Evolutionary conservation across 129 eudicot species (phyloP), one percentile per base, ranked within the genome.

Genomic region (Rutidosis leptorrhynchoides): DNA sequence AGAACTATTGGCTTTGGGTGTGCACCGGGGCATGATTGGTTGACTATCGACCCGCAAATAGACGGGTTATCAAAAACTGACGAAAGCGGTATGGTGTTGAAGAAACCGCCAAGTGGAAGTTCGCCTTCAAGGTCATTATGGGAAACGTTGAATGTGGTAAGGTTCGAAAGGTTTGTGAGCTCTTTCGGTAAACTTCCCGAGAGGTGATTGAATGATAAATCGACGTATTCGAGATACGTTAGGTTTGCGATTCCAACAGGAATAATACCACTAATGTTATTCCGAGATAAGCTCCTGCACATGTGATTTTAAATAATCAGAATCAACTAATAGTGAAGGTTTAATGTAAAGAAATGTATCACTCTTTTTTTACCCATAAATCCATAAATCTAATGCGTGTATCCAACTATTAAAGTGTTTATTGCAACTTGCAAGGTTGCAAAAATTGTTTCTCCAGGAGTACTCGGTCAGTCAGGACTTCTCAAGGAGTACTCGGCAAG

Each of bases 1-100:
- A 93, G 79, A 53, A 93, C 96, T 42, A 93, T 85, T 22, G 98
- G 98, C 71, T 93, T 93, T 12, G 95, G 98, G 69, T 93, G 98
- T 54, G 83, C 87, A 24, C 95, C 81, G 2, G 95, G 96, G 74
- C 98, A 93, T 1, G 98, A 80, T n/a, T 80, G 87, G 60, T 84
- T 86, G 54, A 88, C 85, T 12, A 88, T 65, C 25, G 96, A 88
- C 64, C 98, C 98, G 55, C 98, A 93, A 37, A 93, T 67, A 51
- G 92, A 76, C 6, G 98, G 96, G 57, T 93, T 93, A 45, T 74
- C 92, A 5, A 48, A 62, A 23, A 93, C 83, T 0, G 98, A 88
- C 26, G 98, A 88, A 32, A 80, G 77, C 7, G 98, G 88, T 24
- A 93, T 85, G 28, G 87, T 83, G 59, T 88, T 81, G 76, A 93